These are phyloP conservation scores for Trichosporon coremiiforme DNA, from an alignment of 1,284 basidiomycete genomes.

Conservation along the genomic window DNA sequence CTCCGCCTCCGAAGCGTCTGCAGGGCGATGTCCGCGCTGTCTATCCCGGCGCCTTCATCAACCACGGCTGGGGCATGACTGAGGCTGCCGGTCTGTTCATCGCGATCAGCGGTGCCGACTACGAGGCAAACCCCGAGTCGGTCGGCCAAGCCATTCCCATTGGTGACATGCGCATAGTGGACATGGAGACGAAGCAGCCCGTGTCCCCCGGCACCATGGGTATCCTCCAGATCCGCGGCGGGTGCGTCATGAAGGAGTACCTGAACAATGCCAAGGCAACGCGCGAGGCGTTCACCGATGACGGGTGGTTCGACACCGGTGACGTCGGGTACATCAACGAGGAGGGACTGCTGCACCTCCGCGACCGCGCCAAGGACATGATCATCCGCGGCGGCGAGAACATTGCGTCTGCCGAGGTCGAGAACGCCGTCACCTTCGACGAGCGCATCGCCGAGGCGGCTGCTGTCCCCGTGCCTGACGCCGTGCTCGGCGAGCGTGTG, in stretches of 20 bases:
- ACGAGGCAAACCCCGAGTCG: conserved; percentile 27
- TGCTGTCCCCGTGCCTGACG: conserved; percentile 45
- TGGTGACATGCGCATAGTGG: conserved; percentile 41
- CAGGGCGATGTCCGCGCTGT: conserved; percentile 40
- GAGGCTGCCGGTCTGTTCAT: conserved; percentile 51
- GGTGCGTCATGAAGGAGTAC: conserved; percentile 50
- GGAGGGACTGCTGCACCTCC: conserved; percentile 48
- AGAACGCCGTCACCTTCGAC: conserved; percentile 48
- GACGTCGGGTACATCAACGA: conserved; percentile 45
- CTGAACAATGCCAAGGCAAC: conserved; percentile 34
- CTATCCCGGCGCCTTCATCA: conserved; percentile 37
- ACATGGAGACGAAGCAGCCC: conserved; percentile 36
- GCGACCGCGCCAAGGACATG: conserved; percentile 47
- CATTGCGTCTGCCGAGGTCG: conserved; percentile 46
- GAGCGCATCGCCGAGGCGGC: conserved; percentile 42
- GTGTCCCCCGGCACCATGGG: conserved; percentile 36
- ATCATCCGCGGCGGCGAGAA: conserved; percentile 55
- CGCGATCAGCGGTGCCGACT: conserved; percentile 44
- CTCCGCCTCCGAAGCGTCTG: conserved; percentile 45
- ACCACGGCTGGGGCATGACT: conserved; percentile 50
- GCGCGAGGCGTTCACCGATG: conserved; percentile 34
- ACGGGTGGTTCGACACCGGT: conserved; percentile 53
- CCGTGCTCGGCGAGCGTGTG: conserved; percentile 47
- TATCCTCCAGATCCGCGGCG: conserved; percentile 39
- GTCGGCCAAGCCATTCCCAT: conserved; percentile 35